phyloP scores from a whole-genome alignment of 2,329 filamentous ascomycete genomes.

The Dendrostoma leiphaemia region DNA sequence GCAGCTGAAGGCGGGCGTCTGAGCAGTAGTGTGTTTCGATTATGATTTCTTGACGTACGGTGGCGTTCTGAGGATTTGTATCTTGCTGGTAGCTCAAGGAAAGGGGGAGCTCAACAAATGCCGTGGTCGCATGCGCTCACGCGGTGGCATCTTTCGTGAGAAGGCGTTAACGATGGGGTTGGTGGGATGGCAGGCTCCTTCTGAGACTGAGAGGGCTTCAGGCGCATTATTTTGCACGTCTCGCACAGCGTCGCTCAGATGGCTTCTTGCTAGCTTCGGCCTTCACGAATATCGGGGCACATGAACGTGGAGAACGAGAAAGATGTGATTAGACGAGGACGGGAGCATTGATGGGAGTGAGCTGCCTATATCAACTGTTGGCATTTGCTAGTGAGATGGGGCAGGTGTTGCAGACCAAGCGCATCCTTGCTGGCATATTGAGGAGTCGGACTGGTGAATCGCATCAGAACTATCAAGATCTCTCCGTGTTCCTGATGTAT shows the following conservation, averaged over 20 bases:
- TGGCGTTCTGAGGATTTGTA: not conserved
- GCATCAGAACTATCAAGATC: not conserved
- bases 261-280: not conserved
- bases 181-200: not conserved
- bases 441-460: not conserved
- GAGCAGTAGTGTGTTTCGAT: not conserved
- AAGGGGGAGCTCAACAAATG: too few relatives aligned
- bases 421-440: not conserved
- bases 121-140: too few relatives aligned
- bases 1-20: conserved; percentile 13
- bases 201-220: not conserved
- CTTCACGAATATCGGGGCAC: not conserved
- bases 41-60: not conserved
- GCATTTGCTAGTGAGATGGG: not conserved
- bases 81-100: not conserved
- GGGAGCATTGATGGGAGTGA: not conserved
- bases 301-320: not conserved
- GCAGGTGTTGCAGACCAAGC: not conserved
- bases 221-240: not conserved
- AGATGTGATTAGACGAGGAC: not conserved
- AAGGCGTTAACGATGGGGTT: not conserved
- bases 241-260: not conserved
- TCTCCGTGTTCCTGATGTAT: too few relatives aligned
- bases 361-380: not conserved
- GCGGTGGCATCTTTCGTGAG: not conserved